These are phyloP conservation scores for Colletotrichum zoysiae DNA, from an alignment of 2,329 filamentous ascomycete species.

Conservation along the genomic window DNA sequence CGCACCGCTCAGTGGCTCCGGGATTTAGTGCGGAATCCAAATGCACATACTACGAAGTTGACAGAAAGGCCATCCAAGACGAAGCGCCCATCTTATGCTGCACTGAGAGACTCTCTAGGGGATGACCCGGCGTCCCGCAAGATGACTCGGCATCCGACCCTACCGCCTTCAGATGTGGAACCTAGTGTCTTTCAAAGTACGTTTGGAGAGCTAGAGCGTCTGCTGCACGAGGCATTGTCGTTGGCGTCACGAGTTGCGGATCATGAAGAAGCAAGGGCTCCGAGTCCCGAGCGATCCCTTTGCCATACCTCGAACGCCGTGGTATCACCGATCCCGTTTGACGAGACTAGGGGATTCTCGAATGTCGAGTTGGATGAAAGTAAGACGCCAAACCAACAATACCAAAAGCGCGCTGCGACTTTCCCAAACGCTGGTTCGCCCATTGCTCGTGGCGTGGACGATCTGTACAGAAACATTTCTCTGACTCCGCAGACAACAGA, in stretches of 20 bases:
- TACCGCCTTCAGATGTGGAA: constrained; percentile 40
- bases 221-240: constrained; percentile 60
- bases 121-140: constrained; percentile 21
- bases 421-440: constrained; percentile 38
- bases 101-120: constrained; percentile 5
- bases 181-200: constrained; percentile 51
- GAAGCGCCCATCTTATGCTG: constrained; percentile 17
- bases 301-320: neutral
- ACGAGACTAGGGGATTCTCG: constrained; percentile 9
- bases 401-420: constrained; percentile 11
- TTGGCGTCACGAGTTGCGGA: constrained; percentile 58
- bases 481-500: constrained; percentile 26
- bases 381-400: neutral
- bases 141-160: constrained; percentile 38
- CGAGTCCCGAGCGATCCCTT: neutral
- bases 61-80: constrained; percentile 46
- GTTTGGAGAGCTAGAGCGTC: constrained; percentile 59
- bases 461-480: constrained; percentile 35
- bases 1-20: constrained; percentile 52
- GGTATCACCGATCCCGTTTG: neutral
- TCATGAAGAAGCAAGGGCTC: constrained; percentile 45
- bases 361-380: constrained; percentile 23
- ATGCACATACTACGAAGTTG: constrained; percentile 46
- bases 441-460: constrained; percentile 44
- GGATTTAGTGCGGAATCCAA: constrained; percentile 47